Base-by-base conservation (phyloP, 2,329 filamentous ascomycete species). In the Trichoderma guizhouense region DNA sequence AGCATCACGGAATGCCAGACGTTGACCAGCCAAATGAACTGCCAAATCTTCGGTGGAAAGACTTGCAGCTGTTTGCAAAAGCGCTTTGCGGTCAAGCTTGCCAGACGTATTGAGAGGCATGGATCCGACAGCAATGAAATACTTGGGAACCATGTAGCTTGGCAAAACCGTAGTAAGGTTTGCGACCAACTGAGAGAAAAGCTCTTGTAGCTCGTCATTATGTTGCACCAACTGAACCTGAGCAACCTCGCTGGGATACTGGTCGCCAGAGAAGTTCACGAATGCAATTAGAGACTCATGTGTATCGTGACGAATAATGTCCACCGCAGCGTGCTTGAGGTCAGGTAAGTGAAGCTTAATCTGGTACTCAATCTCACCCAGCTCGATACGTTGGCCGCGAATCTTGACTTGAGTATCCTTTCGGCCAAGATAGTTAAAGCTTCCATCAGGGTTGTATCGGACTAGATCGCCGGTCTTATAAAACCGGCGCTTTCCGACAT, bases 401-500 rank as follows among this genome's bases (percentile, higher is more conserved):
- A 89, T 77, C 77, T 90, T 89, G 58, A 89, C 83, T 76, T 89
- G 87, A 0, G 82, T 83, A 73, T 89, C 87, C 74, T 86, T 87
- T 24, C 87, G 81, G 53, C 86, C 86, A 57, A 86, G 75, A 64
- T 83, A 85, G 0, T 81, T 73, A 5, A 86, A 75, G 21, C 76
- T 75, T 2, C 82, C 81, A 61, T 84, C 80, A 0, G 76, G 75
- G 51, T 81, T 76, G 30, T 84, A 84, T 62, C 77, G 77, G 7
- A 78, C 84, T 12, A 86, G 78, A 73, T 86, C 85, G 5, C 84
- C 84, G 1, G 84, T 85, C 72, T 82, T 82, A 73, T 86, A 86
- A 7, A 82, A 72, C 2, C 77, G 77, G 53, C 21, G 11, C 2
- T 8, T 24, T 11, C 18, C 34, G 21, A 24, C 9, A 12, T 63